These are phyloP conservation scores for Melampsora larici-populina DNA, from an alignment of 1,284 basidiomycete species.

Conservation along the genomic window DNA sequence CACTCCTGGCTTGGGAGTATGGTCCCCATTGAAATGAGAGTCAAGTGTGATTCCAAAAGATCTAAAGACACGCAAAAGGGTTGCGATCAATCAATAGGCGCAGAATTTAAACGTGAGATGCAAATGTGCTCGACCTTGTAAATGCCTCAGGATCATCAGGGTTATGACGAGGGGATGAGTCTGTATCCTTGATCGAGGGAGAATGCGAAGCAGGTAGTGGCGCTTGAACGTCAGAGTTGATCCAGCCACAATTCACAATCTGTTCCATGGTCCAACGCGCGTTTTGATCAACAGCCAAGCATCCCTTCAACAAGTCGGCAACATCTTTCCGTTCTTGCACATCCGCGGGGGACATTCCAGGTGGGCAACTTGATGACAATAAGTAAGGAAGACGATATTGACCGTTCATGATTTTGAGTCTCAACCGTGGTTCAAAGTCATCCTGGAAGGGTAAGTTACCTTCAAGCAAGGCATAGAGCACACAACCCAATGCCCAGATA, in stretches of 20 bases:
- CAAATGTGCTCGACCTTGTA: constrained; percentile 2
- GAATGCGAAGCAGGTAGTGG: neutral
- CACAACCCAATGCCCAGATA: constrained; percentile 85
- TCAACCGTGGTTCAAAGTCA: constrained; percentile 79
- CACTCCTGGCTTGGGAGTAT: neutral
- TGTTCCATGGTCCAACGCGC: constrained; percentile 23
- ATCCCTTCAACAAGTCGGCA: constrained; percentile 26
- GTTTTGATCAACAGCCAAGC: constrained; percentile 16
- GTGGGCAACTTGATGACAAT: neutral
- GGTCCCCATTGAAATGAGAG: neutral
- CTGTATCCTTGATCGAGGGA: neutral
- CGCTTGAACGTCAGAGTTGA: neutral
- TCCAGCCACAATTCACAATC: constrained; percentile 11
- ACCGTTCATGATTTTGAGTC: constrained; percentile 84
- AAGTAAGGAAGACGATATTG: constrained; percentile 57
- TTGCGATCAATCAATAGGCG: neutral
- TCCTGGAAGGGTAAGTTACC: constrained; percentile 79
- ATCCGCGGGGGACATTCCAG: constrained; percentile 11
- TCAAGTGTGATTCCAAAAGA: neutral
- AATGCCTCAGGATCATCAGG: neutral
- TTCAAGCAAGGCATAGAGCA: constrained; percentile 75
- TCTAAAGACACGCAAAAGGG: neutral
- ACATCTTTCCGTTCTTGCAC: constrained; percentile 8
- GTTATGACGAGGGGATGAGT: neutral
- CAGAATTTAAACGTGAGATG: neutral